A percentile compares a stretch with the other conserved stretches of the same genome.
These are phyloP conservation scores for Ceratocystis destructans DNA, from an alignment of 2,329 filamentous ascomycete genomes.

Conservation along the genomic window DNA sequence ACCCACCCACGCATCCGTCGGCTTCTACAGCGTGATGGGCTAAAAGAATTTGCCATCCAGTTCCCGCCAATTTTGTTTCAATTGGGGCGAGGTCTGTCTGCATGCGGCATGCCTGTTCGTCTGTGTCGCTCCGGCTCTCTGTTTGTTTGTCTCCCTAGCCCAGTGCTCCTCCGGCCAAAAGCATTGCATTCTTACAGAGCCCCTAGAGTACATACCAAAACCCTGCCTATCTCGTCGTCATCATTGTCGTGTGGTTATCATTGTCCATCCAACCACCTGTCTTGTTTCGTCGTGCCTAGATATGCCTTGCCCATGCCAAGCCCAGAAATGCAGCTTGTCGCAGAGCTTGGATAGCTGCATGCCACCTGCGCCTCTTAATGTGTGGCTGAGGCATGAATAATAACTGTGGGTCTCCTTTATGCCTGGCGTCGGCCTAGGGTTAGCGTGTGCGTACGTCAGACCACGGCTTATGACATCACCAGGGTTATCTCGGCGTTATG, in stretches of 20 bases:
- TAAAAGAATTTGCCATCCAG: no score
- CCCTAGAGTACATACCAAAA: no score
- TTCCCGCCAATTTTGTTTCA: no score
- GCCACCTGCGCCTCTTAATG: background rate
- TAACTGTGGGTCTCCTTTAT: background rate
- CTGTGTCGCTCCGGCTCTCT: no score
- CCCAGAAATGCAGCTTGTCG: background rate
- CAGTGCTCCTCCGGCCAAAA: no score
- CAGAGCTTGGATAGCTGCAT: background rate
- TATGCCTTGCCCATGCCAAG: background rate
- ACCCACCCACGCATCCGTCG: no score
- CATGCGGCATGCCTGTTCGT: no score
- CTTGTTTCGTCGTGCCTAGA: background rate
- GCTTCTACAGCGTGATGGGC: no score
- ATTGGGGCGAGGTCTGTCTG: no score
- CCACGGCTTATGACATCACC: background rate
- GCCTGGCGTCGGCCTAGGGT: background rate
- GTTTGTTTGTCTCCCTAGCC: no score
- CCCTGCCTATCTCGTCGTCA: no score
- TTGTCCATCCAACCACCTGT: background rate
- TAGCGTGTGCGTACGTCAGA: background rate
- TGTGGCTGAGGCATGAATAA: constrained; percentile 4
- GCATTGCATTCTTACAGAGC: no score
- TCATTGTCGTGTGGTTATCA: background rate
- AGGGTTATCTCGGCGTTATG: background rate